These are phyloP conservation scores for Corymbia calophylla DNA, from an alignment of 441 rosid species.

Conservation along the genomic window DNA sequence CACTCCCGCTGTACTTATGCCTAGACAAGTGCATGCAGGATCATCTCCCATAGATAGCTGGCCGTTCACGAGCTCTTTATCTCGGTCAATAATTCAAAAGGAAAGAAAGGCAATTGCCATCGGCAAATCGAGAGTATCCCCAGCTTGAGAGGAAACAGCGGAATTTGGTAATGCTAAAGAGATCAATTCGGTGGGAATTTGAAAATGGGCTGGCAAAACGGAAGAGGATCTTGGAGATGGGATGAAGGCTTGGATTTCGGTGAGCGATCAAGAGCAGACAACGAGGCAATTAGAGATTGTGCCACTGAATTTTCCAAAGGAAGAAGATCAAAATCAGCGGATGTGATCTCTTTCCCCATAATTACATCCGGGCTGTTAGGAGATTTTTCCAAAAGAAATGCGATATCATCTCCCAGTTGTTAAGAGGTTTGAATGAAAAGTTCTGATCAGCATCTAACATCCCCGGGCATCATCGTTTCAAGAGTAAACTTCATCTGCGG, in stretches of 20 bases:
- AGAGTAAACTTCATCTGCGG: background rate
- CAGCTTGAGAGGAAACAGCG: fast-evolving
- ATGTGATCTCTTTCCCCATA: background rate
- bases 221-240: background rate
- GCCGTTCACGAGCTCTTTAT: background rate
- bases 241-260: background rate
- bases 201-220: background rate
- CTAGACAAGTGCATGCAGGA: background rate
- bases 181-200: background rate
- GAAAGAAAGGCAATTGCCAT: background rate
- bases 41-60: background rate
- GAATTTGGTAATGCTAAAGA: background rate
- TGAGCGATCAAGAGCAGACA: background rate
- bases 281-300: background rate
- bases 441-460: background rate
- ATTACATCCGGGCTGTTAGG: background rate
- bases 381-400: background rate
- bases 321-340: background rate
- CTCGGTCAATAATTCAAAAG: background rate
- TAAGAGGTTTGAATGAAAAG: background rate
- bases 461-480: background rate
- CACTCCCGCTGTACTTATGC: no score
- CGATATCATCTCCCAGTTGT: background rate
- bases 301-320: background rate
- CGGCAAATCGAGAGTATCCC: background rate